These are phyloP conservation scores for Salix suchowensis DNA, from an alignment of 345 rosid species.

Conservation along the genomic window DNA sequence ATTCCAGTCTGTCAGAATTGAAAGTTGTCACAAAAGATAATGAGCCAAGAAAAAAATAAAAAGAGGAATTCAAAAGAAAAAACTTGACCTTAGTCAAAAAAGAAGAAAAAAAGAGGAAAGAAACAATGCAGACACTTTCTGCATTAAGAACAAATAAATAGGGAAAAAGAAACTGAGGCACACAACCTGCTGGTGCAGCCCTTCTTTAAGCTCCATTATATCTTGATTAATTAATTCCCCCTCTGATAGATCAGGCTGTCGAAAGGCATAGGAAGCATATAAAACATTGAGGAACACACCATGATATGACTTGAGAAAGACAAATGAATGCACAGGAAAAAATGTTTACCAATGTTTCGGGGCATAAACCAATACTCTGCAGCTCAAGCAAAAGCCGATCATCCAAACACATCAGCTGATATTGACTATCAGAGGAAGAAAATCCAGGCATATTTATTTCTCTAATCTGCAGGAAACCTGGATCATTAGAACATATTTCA, in stretches of 20 bases:
- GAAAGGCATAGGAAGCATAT: constrained; percentile 3
- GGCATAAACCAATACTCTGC: constrained; percentile 75
- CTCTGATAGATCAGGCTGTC: constrained; percentile 91
- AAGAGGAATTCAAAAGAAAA: neutral
- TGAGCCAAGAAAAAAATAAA: neutral
- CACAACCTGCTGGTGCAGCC: constrained; percentile 67
- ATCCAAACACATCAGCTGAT: constrained; percentile 68
- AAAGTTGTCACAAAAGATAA: constrained; percentile 11
- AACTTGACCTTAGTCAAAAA: neutral
- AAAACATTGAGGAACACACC: neutral
- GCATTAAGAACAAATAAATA: neutral
- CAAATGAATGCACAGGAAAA: neutral
- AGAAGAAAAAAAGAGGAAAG: neutral
- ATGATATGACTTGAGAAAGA: neutral
- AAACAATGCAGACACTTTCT: neutral
- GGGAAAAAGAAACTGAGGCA: neutral
- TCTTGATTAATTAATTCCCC: constrained; percentile 61
- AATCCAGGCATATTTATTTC: constrained; percentile 42
- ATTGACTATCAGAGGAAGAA: constrained; percentile 53
- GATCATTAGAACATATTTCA: constrained; percentile 64
- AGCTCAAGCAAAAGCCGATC: constrained; percentile 81
- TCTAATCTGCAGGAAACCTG: constrained; percentile 48
- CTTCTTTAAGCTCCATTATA: constrained; percentile 62
- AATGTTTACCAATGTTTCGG: constrained; percentile 69
- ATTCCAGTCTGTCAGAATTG: constrained; percentile 45